phyloP scores from a whole-genome alignment of 192 early-diverging fungal genomes.

The Dissophora globulifera region DNA sequence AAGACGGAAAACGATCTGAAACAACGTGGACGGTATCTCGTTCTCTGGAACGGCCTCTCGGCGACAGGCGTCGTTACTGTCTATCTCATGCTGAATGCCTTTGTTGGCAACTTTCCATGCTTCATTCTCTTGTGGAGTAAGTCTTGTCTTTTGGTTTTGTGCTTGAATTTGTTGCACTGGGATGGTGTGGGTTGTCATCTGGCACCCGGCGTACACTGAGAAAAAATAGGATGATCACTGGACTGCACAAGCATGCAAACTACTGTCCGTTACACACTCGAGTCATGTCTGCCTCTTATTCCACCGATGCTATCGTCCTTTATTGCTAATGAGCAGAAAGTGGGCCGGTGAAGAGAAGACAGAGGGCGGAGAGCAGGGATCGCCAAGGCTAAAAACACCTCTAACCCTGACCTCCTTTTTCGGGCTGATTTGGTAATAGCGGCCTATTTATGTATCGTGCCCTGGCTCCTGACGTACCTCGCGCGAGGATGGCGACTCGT shows the following conservation, averaged over 20 bases:
- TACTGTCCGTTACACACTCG: too few relatives aligned
- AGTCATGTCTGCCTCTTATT: too few relatives aligned
- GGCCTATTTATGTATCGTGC: slow-evolving; percentile 33
- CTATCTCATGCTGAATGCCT: slow-evolving; percentile 45
- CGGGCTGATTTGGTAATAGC: slow-evolving; percentile 7
- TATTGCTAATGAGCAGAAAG: too few relatives aligned
- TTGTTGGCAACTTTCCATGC: slow-evolving; percentile 49
- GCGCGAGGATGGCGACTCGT: slow-evolving; percentile 44
- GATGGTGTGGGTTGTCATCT: too few relatives aligned
- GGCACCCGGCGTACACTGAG: too few relatives aligned
- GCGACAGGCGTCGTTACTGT: slow-evolving; percentile 39
- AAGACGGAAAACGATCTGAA: slow-evolving; percentile 45
- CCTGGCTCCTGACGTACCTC: slow-evolving; percentile 48
- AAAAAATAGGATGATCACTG: too few relatives aligned
- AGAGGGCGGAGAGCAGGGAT: too few relatives aligned
- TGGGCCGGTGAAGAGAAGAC: too few relatives aligned
- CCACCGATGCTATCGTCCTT: too few relatives aligned
- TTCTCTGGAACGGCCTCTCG: slow-evolving; percentile 46
- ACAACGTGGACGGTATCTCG: slow-evolving; percentile 51
- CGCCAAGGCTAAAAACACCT: too few relatives aligned
- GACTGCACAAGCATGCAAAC: too few relatives aligned
- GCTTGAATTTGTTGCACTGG: background rate
- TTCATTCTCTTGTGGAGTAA: slow-evolving; percentile 47
- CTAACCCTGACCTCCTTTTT: background rate
- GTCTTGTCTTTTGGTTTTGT: slow-evolving; percentile 8